Evolutionary conservation across 1,139 yeast species (phyloP), one percentile per base, ranked within the genome.

Genomic region (Hansenula anomala): DNA sequence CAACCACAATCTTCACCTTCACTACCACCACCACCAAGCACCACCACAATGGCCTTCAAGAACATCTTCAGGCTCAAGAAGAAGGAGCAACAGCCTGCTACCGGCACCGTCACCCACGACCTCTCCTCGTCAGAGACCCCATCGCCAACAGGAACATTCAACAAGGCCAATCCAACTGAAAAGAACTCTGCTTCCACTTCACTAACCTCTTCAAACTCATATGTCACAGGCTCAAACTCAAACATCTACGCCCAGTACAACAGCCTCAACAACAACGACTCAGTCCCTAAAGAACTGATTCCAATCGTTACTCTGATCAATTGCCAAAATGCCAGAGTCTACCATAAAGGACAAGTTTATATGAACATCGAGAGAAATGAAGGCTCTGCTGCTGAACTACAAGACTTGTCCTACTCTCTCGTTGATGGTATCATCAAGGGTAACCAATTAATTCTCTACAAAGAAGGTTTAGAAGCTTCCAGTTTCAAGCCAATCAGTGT

Each of bases 401-500:
- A 42, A 15, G 49, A 47, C 28, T 23, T 47, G 26, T 38, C 41
- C 17, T 47, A 36, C 34, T 34, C 35, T 26, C 32, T 28, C 6
- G 42, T 43, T 8, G 44, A 45, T 22, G 45, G 41, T 6, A 28
- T 46, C 4, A 19, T 49, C 6, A 42, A 45, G 28, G 53, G 53
- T 1, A 41, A 46, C 13, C 37, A 39, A 12, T 16, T 39, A 17
- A 33, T 39, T 12, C 13, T 39, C 1, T 36, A 26, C 17, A 36
- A 30, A 19, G 26, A 30, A 16, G 34, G 31, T 14, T 27, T 33
- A 14, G 37, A 43, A 16, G n/a, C n/a, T n/a, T 16, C 33, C 6
- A 16, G 16, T 17, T 39, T 37, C 28, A 78, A 77, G 52, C 94
- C 95, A 19, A 71, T 76, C 34, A 84, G 82, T 57, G 71, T 87